A percentile compares a stretch with the other conserved stretches of the same genome.
Conservation (phyloP, 345 rosid species). For the Camelina sativa region DNA sequence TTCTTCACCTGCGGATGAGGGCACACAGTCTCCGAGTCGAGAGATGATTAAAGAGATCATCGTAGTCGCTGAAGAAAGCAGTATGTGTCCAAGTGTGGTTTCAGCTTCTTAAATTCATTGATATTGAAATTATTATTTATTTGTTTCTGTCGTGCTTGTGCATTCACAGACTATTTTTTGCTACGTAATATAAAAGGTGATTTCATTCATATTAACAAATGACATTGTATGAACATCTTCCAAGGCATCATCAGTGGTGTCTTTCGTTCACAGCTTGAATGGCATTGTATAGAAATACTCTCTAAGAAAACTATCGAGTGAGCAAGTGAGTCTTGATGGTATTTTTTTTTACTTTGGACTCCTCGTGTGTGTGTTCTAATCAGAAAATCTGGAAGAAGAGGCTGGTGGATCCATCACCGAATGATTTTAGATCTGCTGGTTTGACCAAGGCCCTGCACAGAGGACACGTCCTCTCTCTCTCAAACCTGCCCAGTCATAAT, state of each 20-base stretch:
- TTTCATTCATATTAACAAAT: conserved; percentile 46
- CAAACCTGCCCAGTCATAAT: conserved; percentile 70
- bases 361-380: conserved; percentile 44
- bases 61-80: conserved; percentile 3
- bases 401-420: conserved; percentile 96
- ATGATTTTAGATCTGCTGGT: conserved; percentile 91
- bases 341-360: conserved; percentile 27
- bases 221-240: conserved; percentile 37
- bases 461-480: conserved; percentile 98
- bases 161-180: conserved; percentile 3
- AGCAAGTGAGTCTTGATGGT: conserved; percentile 21
- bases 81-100: background rate
- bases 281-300: conserved; percentile 30
- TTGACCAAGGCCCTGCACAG: conserved; percentile 96
- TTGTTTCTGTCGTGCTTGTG: background rate
- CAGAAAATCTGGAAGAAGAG: conserved; percentile 92
- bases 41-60: conserved; percentile 14
- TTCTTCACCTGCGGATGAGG: conserved; percentile 7
- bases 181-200: conserved; percentile 14
- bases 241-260: conserved; percentile 38
- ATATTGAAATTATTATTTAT: background rate
- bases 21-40: background rate
- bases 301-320: conserved; percentile 31
- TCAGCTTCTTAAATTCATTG: conserved; percentile 2
- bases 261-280: conserved; percentile 33